Base-by-base conservation (phyloP, 768 basidiomycete genomes). In the Naganishia friedmannii region DNA sequence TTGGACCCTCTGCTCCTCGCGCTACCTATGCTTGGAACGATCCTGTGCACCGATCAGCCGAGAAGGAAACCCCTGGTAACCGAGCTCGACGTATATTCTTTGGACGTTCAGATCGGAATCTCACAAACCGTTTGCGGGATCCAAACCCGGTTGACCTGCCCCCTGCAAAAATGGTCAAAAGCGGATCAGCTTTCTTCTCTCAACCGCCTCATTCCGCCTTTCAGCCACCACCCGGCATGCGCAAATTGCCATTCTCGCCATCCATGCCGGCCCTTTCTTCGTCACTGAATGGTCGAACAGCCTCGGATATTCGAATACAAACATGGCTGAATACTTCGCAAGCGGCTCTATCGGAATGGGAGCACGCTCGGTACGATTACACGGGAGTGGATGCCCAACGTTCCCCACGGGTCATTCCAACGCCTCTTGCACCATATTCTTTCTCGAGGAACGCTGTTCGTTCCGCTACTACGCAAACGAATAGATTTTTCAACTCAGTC, bases 281-380 rank as follows among this genome's bases (percentile, higher is more conserved):
- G 15, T 45, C 60, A 6, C n/a, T 63, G 60, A 34, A 29, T 28
- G 60, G 42, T 5, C 39, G 39, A 17, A 12, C 60, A n/a, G 10
- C 60, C 13, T 37, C 60, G 0, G 60, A 63, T 29, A 15, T 63
- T 26, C 60, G 60, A 17, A 45, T 63, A 17, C 60, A 63, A 21
- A 45, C n/a, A 19, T 63, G 60, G 60, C 60, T 63, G 60, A 63
- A 63, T 28, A 42, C 60, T 23, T 63, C 60, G 15, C 60, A 45
- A 45, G 60, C 60, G 26, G 60, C 60, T 23, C 23, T 63, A 15
- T 29, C 12, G 2, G 60, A 63, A 2, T 42, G 13, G 23, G 37
- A 63, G 39, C 26, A n/a, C 3, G 42, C 37, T 2, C 37, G 60
- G 23, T 63, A 63, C 26, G 26, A 63, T 15, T 46, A 46, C 29